Conservation (phyloP, 305 asterid species). For the Striga hermonthica region DNA sequence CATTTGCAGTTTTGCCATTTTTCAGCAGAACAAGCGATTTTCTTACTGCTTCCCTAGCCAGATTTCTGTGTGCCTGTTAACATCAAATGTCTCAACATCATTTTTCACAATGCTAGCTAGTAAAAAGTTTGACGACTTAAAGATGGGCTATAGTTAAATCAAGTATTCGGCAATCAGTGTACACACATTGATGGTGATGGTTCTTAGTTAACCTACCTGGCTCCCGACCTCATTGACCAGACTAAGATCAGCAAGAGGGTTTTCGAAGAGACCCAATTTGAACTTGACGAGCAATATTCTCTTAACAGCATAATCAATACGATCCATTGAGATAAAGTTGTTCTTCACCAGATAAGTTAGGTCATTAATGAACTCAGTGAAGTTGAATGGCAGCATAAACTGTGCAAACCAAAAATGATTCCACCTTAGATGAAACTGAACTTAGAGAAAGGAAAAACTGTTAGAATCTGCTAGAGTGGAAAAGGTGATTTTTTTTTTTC, state of each 20-base stretch:
- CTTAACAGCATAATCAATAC: constrained; percentile 78
- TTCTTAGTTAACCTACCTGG: constrained; percentile 45
- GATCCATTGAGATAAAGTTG: constrained; percentile 55
- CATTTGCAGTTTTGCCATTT: constrained; percentile 60
- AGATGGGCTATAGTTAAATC: too few species aligned
- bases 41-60: constrained; percentile 90
- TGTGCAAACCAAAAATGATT: constrained; percentile 37
- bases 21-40: constrained; percentile 84
- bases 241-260: constrained; percentile 78
- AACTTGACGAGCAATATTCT: constrained; percentile 75
- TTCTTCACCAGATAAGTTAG: constrained; percentile 70
- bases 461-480: not conserved
- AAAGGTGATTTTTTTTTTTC: not conserved
- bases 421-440: constrained; percentile 27
- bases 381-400: constrained; percentile 78
- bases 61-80: constrained; percentile 68
- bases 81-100: constrained; percentile 20
- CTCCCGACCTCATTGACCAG: constrained; percentile 71
- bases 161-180: too few species aligned
- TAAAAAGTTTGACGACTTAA: constrained; percentile 7
- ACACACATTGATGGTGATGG: not conserved
- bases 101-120: not conserved
- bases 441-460: not conserved
- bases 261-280: constrained; percentile 82
- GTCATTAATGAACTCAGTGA: constrained; percentile 69